Evolutionary conservation across 805 yeast species (phyloP).

Genomic region (Candida methanosorbosa): DNA sequence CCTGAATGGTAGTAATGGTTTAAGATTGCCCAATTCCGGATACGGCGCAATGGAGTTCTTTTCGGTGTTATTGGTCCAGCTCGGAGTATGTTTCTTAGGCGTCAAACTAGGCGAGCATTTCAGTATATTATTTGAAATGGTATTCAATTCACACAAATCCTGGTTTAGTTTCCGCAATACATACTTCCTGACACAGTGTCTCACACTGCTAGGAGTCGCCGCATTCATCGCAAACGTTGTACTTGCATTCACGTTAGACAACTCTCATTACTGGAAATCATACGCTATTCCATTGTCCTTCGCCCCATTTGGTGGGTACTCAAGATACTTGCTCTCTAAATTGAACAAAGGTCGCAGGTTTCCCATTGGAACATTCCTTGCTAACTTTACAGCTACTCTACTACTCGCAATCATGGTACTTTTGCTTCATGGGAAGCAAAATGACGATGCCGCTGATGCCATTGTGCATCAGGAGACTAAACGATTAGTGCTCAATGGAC

Average conservation of each 20-base stretch:
- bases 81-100: conserved; percentile 54
- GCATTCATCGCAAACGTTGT: conserved; percentile 32
- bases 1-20: conserved; percentile 11
- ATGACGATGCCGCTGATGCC: background rate
- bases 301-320: conserved; percentile 62
- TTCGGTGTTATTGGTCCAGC: conserved; percentile 51
- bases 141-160: background rate
- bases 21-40: conserved; percentile 48
- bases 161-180: background rate
- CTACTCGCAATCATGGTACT: conserved; percentile 13
- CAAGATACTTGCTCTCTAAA: conserved; percentile 46
- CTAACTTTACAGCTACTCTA: conserved; percentile 20
- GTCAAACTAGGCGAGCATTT: conserved; percentile 51
- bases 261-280: conserved; percentile 39
- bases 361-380: conserved; percentile 44
- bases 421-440: conserved; percentile 9
- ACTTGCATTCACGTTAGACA: conserved; percentile 26
- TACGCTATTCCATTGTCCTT: conserved; percentile 67
- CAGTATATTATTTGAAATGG: conserved; percentile 2
- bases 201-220: conserved; percentile 11
- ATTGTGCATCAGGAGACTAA: conserved; percentile 8
- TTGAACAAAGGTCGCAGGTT: conserved; percentile 38
- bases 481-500: conserved; percentile 13
- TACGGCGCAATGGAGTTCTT: conserved; percentile 74
- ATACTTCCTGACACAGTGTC: conserved; percentile 1